Conservation (phyloP, 441 rosid species). For the Euphorbia celastroides region DNA sequence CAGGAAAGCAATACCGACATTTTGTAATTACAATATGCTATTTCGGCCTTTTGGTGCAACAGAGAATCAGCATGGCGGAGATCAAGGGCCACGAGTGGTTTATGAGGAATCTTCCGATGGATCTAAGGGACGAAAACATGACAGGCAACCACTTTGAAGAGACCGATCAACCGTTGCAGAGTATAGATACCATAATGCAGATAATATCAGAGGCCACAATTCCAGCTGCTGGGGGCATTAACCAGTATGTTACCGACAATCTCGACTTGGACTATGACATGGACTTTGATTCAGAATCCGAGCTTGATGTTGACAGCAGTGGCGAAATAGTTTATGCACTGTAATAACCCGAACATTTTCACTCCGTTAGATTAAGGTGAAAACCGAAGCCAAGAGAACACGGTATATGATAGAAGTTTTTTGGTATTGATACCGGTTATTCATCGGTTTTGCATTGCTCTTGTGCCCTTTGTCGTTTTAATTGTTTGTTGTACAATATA, state of each 20-base stretch:
- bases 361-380: too few species aligned
- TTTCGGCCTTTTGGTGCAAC: slow-evolving; percentile 15
- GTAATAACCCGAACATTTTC: too few species aligned
- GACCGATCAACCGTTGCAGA: slow-evolving; percentile 82
- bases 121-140: slow-evolving; percentile 67
- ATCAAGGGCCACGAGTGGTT: slow-evolving; percentile 91
- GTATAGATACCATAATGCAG: slow-evolving; percentile 87
- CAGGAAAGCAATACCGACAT: too few species aligned
- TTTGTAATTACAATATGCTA: too few species aligned
- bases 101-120: slow-evolving; percentile 77
- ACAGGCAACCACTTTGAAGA: slow-evolving; percentile 68
- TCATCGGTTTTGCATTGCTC: slow-evolving; percentile 12
- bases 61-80: slow-evolving; percentile 85
- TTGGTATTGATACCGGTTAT: neutral
- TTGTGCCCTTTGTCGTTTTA: too few species aligned
- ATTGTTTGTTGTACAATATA: too few species aligned
- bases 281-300: slow-evolving; percentile 80
- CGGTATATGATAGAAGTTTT: too few species aligned
- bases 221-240: slow-evolving; percentile 56
- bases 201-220: slow-evolving; percentile 88
- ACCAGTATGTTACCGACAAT: slow-evolving; percentile 58
- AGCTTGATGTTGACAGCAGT: slow-evolving; percentile 89
- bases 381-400: too few species aligned
- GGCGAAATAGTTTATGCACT: slow-evolving; percentile 90
- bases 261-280: slow-evolving; percentile 82